phyloP scores from a whole-genome alignment of 78 protist species.

The Dictyostelium capitatum region DNA sequence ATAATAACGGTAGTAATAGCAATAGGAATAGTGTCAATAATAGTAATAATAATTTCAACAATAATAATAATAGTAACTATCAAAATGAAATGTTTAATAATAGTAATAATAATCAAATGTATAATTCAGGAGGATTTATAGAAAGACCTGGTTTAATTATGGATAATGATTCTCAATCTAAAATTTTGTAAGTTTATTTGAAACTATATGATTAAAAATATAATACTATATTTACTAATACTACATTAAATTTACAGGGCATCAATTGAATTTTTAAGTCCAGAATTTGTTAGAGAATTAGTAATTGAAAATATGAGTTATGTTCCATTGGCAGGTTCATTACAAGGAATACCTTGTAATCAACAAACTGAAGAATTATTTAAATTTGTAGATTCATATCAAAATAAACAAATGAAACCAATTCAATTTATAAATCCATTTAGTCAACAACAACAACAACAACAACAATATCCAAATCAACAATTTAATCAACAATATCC shows the following conservation, averaged over 20 bases:
- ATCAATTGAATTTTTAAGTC: slow-evolving; percentile 16
- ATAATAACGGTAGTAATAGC: not conserved
- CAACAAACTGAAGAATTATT: slow-evolving; percentile 29
- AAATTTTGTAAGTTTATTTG: slow-evolving; percentile 4
- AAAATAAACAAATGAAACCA: slow-evolving; percentile 23
- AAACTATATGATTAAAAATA: not conserved
- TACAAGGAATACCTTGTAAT: slow-evolving; percentile 33
- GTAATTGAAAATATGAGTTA: slow-evolving; percentile 48
- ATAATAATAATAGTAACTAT: slow-evolving; percentile 13
- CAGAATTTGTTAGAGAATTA: slow-evolving; percentile 33
- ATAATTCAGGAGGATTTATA: not conserved
- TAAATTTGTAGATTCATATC: slow-evolving; percentile 74
- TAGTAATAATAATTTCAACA: not conserved
- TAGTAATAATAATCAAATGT: slow-evolving; percentile 1
- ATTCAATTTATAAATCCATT: not conserved
- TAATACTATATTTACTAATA: no score
- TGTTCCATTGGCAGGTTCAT: slow-evolving; percentile 9
- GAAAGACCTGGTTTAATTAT: slow-evolving; percentile 32
- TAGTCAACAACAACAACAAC: not conserved
- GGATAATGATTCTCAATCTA: slow-evolving; percentile 24
- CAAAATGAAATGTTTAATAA: not conserved
- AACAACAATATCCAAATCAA: not conserved
- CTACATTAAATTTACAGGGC: slow-evolving; percentile 4
- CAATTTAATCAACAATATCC: not conserved
- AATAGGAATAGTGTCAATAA: slow-evolving; percentile 7